Percentiles rank a stretch among this genome's conserved stretches.
These are phyloP conservation scores for Rhizopogon rudus DNA, from an alignment of 768 basidiomycete species.

Conservation along the genomic window DNA sequence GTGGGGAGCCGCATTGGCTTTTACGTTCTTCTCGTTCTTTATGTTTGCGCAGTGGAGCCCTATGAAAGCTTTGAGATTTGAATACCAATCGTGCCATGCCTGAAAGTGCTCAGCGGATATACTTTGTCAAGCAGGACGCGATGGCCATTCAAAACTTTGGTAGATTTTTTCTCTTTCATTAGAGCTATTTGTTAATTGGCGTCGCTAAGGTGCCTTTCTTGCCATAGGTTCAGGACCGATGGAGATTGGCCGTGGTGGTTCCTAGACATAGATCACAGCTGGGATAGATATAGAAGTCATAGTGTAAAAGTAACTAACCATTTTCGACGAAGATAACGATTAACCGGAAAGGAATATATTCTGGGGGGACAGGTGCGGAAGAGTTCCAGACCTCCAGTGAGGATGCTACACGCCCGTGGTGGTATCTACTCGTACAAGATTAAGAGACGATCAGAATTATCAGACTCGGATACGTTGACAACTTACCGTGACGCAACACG, in stretches of 20 bases:
- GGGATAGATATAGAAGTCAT: neutral
- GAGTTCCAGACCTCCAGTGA: conserved; percentile 63
- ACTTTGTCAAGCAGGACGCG: conserved; percentile 29
- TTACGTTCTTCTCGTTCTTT: conserved; percentile 53
- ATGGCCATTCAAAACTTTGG: conserved; percentile 32
- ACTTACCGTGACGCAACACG: conserved; percentile 37
- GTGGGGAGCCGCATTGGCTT: conserved; percentile 16
- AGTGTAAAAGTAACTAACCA: conserved; percentile 38
- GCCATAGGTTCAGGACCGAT: conserved; percentile 50
- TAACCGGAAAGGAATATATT: conserved; percentile 86
- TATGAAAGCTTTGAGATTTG: conserved; percentile 33
- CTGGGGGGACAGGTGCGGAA: conserved; percentile 93
- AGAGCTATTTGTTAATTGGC: conserved; percentile 44
- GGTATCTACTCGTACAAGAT: conserved; percentile 51
- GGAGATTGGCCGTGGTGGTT: conserved; percentile 48
- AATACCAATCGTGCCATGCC: too few species aligned
- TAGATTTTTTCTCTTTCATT: conserved; percentile 44
- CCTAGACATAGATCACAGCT: conserved; percentile 37
- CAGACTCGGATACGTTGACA: neutral
- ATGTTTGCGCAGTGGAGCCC: conserved; percentile 60
- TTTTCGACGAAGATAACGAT: conserved; percentile 80
- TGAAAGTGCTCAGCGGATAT: too few species aligned
- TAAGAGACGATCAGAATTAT: neutral
- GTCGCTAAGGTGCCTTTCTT: conserved; percentile 38
- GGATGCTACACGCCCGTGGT: conserved; percentile 66